Evolutionary conservation across 192 early-diverging fungal genomes (phyloP), one percentile per base, ranked within the genome.

Genomic region (Coemansia sp.): DNA sequence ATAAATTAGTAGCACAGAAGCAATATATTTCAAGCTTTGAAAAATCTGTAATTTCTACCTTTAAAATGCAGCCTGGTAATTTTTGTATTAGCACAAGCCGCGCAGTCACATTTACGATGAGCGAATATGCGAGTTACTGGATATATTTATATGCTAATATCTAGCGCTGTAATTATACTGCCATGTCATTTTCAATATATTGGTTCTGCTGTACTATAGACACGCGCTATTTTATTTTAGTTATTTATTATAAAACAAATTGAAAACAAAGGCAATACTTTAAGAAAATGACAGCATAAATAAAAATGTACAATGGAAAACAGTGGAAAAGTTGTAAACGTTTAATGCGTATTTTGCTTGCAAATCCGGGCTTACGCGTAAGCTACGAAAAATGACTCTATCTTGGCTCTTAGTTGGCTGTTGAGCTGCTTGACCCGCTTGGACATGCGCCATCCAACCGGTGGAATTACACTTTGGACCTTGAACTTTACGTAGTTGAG

Each of bases 331-430:
- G n/a, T 19, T 14, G 6, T 37, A 5, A 49, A 17, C 19, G 48
- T 19, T 49, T 15, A n/a, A 15, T 45, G 41, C 14, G 1, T 15
- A 35, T 35, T 35, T 35, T 35, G 43, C n/a, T 24, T 11, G 24
- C 4, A 11, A 22, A 5, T 23, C 24, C 17, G 24, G 2, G 39
- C 21, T 55, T 53, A 51, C 27, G 51, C 24, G 52, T 24, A 27
- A 9, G 39, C 10, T 3, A 75, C 65, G 38, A 81, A 81, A 32
- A 81, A 81, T 4, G 32, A 63, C 19, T 75, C 78, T 19, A 75
- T 7, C 37, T 66, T 81, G 47, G 37, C 49, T 27, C 35, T 56
- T 11, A 80, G 38, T 19, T 62, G 72, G 32, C 51, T 37, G 32
- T 64, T 75, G 0, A 75, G n/a, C 10, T 47, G 17, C 32, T 65